Conservation (phyloP, 2,329 filamentous ascomycete genomes). For the Trematosphaeria pertusa region DNA sequence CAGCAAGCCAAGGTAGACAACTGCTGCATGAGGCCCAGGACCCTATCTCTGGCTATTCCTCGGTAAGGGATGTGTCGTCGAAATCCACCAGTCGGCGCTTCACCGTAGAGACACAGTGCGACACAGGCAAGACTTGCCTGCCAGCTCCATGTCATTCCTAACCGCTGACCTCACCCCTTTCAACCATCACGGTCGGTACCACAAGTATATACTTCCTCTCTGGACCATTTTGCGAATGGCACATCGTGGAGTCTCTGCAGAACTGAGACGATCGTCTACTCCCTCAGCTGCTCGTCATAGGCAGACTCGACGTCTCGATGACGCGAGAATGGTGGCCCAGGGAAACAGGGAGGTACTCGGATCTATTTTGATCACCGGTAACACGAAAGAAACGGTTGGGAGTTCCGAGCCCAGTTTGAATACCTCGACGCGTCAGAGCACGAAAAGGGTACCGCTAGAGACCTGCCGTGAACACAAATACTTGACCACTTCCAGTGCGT, state of each 20-base stretch:
- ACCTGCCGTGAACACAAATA: conserved; percentile 4
- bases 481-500: not conserved
- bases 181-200: conserved; percentile 2
- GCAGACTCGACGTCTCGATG: not conserved
- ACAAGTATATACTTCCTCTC: conserved; percentile 6
- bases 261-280: too few relatives aligned
- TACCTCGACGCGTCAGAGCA: not conserved
- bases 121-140: conserved; percentile 5
- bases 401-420: conserved; percentile 3
- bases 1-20: conserved; percentile 17
- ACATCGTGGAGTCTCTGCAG: not conserved
- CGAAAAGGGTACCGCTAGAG: conserved; percentile 5
- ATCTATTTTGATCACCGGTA: conserved; percentile 26
- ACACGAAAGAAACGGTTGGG: conserved; percentile 29
- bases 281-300: not conserved
- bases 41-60: conserved; percentile 6
- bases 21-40: conserved; percentile 1
- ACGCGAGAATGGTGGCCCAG: not conserved
- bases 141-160: not conserved
- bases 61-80: conserved; percentile 10
- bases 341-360: conserved; percentile 4
- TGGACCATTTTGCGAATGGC: conserved; percentile 1
- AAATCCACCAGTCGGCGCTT: conserved; percentile 20
- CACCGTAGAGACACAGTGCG: conserved; percentile 14
- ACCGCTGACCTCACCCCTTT: not conserved